Evolutionary conservation across 441 rosid species (phyloP).

Genomic region (Syzygium malaccense): DNA sequence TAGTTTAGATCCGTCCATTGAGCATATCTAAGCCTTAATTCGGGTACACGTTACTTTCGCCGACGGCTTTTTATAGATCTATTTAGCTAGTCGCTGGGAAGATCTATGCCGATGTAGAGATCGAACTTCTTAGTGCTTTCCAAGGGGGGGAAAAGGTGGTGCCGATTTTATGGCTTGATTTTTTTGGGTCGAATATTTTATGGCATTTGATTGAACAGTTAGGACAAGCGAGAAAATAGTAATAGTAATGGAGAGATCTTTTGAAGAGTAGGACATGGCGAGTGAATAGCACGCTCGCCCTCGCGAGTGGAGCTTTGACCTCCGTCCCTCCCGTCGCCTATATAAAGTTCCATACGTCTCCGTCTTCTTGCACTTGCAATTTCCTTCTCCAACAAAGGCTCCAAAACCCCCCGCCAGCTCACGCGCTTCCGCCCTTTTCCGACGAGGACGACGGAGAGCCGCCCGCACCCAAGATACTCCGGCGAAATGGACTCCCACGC

Average conservation of each 20-base stretch:
- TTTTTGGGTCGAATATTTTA: background rate
- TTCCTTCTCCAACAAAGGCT: background rate
- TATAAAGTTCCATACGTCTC: background rate
- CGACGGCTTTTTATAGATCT: background rate
- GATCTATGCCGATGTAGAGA: background rate
- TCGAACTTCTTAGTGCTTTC: background rate
- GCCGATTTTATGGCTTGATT: background rate
- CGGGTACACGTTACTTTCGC: too few species aligned
- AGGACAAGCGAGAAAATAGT: background rate
- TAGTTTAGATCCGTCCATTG: accelerated
- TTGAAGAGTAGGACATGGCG: background rate
- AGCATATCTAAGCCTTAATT: background rate
- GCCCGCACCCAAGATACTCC: background rate
- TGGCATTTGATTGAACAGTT: background rate
- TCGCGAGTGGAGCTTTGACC: background rate
- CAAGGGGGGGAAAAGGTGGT: too few species aligned
- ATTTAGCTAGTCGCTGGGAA: background rate
- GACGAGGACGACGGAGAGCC: background rate
- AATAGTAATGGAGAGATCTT: background rate
- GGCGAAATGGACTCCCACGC: background rate
- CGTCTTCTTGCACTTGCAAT: background rate
- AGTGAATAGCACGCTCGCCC: background rate
- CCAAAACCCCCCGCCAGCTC: background rate
- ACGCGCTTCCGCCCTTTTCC: background rate
- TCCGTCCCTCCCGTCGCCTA: background rate